Conservation (phyloP, 2,329 filamentous ascomycete genomes). For the Paracamarosporium sp. region DNA sequence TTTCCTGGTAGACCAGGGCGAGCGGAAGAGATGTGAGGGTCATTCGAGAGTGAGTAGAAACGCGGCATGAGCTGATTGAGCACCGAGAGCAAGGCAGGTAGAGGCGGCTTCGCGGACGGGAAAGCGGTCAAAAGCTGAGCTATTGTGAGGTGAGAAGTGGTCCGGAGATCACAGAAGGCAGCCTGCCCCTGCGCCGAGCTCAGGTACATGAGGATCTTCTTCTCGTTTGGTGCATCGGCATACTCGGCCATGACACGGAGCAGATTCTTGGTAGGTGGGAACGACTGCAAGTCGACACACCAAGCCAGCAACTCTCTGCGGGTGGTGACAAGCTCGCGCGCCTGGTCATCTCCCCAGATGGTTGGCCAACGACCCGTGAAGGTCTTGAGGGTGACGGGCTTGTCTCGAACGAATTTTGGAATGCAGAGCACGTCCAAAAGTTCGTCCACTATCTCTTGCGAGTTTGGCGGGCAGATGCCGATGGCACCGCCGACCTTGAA, state of each 20-base stretch:
- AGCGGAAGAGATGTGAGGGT: constrained; percentile 80
- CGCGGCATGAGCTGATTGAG: constrained; percentile 93
- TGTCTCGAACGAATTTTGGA: constrained; percentile 82
- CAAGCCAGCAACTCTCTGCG: constrained; percentile 91
- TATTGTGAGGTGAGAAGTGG: constrained; percentile 82
- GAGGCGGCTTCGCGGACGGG: constrained; percentile 85
- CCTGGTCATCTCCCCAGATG: constrained; percentile 91
- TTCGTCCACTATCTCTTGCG: constrained; percentile 76
- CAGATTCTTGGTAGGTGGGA: constrained; percentile 86
- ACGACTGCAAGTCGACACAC: constrained; percentile 93
- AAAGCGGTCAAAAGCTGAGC: constrained; percentile 89
- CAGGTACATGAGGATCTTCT: constrained; percentile 85
- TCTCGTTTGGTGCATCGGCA: constrained; percentile 79
- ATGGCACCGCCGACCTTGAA: constrained; percentile 98
- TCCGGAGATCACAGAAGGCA: constrained; percentile 90
- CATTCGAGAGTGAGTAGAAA: constrained; percentile 97
- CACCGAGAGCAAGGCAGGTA: constrained; percentile 80
- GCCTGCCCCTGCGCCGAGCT: constrained; percentile 90
- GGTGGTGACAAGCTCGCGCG: constrained; percentile 87
- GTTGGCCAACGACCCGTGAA: constrained; percentile 90
- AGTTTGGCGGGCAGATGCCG: constrained; percentile 89
- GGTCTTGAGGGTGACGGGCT: constrained; percentile 80
- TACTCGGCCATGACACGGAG: constrained; percentile 87
- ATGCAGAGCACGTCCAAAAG: constrained; percentile 82
- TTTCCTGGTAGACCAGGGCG: constrained; percentile 69